Evolutionary conservation across 129 eudicot species (phyloP).

Genomic region (Flaveria bidentis): DNA sequence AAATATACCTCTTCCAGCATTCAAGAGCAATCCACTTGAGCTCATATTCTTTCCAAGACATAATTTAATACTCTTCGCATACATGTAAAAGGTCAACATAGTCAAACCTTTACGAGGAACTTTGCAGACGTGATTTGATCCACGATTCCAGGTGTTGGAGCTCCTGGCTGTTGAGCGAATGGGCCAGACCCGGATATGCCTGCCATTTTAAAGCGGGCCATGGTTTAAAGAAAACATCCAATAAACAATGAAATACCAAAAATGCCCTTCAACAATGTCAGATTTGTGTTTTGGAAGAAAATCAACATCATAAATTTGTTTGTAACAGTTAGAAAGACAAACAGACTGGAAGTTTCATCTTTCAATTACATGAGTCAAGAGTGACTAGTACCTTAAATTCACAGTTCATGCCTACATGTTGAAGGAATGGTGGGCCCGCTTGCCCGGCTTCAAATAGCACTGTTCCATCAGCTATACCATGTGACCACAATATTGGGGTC

Average conservation of each 20-base stretch:
- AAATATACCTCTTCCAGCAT: too few species aligned
- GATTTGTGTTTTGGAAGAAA: not conserved
- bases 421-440: slow-evolving; percentile 94
- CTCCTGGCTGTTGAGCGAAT: slow-evolving; percentile 73
- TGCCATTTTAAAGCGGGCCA: not conserved
- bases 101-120: slow-evolving; percentile 48
- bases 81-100: too few species aligned
- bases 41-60: too few species aligned
- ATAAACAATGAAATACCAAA: not conserved
- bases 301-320: not conserved
- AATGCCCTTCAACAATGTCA: slow-evolving; percentile 23
- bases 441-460: slow-evolving; percentile 96
- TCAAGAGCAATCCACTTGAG: too few species aligned
- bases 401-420: slow-evolving; percentile 67
- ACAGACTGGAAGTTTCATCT: not conserved
- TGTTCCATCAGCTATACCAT: slow-evolving; percentile 76
- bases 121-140: slow-evolving; percentile 58
- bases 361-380: not conserved
- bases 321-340: not conserved
- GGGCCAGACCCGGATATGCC: slow-evolving; percentile 80
- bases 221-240: not conserved
- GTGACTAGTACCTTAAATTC: slow-evolving; percentile 78
- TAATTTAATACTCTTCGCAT: too few species aligned
- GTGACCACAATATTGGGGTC: slow-evolving; percentile 93
- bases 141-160: slow-evolving; percentile 67